These are phyloP conservation scores for Papilionanthe hybrid DNA, from an alignment of 116 monocot genomes.

Conservation along the genomic window DNA sequence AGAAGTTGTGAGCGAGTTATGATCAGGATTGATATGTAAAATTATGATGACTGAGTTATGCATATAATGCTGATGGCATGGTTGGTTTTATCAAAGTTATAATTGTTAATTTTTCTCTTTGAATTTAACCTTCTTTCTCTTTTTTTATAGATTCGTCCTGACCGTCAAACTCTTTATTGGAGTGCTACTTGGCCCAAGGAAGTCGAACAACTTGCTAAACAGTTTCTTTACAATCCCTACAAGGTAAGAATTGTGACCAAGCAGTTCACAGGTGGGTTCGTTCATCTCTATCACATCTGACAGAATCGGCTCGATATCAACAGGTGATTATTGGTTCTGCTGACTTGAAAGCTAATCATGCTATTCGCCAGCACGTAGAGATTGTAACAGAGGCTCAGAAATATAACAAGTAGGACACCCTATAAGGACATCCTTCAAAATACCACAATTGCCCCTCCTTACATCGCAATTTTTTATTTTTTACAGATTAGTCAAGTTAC, in stretches of 20 bases:
- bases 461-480: conserved; percentile 7
- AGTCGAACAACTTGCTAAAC: conserved; percentile 91
- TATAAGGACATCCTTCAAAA: background rate
- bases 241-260: conserved; percentile 50
- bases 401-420: conserved; percentile 85
- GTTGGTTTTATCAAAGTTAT: too few species aligned
- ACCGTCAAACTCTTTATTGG: conserved; percentile 99
- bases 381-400: conserved; percentile 94
- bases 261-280: conserved; percentile 20
- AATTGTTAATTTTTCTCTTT: background rate
- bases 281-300: conserved; percentile 25
- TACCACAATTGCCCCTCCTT: background rate
- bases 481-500: conserved; percentile 79
- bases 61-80: too few species aligned
- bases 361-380: conserved; percentile 92
- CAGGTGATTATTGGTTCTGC: conserved; percentile 97
- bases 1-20: too few species aligned
- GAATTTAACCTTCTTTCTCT: background rate
- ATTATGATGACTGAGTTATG: too few species aligned
- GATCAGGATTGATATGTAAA: too few species aligned
- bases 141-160: conserved; percentile 75
- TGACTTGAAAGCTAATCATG: conserved; percentile 98
- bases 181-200: conserved; percentile 99
- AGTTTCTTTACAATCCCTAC: conserved; percentile 89
- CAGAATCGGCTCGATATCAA: conserved; percentile 14